Evolutionary conservation across 371 early-diverging fungal genomes (phyloP).

Genomic region (Circinella minor): DNA sequence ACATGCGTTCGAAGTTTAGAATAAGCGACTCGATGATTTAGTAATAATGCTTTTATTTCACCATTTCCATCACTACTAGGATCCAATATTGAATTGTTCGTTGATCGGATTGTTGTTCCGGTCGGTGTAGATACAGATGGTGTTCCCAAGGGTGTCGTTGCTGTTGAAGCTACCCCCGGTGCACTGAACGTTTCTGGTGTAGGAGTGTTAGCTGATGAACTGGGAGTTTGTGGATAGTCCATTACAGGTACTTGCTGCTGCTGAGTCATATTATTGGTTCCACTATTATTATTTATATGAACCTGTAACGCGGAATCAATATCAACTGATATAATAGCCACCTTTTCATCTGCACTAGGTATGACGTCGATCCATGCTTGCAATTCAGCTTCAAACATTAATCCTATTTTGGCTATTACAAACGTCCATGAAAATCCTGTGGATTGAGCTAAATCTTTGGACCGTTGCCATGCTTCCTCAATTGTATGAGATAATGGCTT

Average conservation of each 20-base stretch:
- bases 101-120: slow-evolving; percentile 6
- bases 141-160: background rate
- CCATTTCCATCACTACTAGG: slow-evolving; percentile 19
- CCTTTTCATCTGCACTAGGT: slow-evolving; percentile 30
- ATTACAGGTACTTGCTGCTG: slow-evolving; percentile 18
- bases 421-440: slow-evolving; percentile 48
- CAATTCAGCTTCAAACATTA: slow-evolving; percentile 48
- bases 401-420: slow-evolving; percentile 51
- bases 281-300: slow-evolving; percentile 15
- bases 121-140: background rate
- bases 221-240: slow-evolving; percentile 33
- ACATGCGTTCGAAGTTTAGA: slow-evolving; percentile 45
- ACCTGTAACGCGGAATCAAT: slow-evolving; percentile 51
- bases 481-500: slow-evolving; percentile 24
- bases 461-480: slow-evolving; percentile 49
- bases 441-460: slow-evolving; percentile 32
- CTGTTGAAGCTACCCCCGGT: slow-evolving; percentile 21
- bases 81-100: background rate
- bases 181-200: slow-evolving; percentile 29
- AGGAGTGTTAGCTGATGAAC: slow-evolving; percentile 29
- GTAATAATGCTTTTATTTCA: slow-evolving; percentile 51
- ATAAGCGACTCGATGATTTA: slow-evolving; percentile 65
- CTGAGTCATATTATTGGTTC: background rate
- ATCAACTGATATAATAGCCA: slow-evolving; percentile 55
- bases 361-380: slow-evolving; percentile 33